These are phyloP conservation scores for Spathaspora passalidarum DNA, from an alignment of 805 yeast species.

Conservation along the genomic window DNA sequence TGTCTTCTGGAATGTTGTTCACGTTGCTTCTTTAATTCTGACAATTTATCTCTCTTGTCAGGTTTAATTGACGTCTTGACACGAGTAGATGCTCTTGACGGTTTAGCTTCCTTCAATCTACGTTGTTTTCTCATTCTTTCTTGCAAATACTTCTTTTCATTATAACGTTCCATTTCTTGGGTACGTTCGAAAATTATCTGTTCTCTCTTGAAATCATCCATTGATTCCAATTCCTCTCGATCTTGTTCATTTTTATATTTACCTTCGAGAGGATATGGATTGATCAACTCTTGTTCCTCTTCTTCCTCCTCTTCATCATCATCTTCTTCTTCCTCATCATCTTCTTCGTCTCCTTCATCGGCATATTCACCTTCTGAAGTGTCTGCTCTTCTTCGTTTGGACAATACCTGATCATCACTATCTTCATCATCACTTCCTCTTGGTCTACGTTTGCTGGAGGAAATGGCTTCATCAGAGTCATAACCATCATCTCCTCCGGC, in stretches of 20 bases:
- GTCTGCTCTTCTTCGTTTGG: conserved; percentile 9
- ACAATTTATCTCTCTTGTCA: conserved; percentile 52
- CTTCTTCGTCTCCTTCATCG: conserved; percentile 22
- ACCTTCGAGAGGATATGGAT: conserved; percentile 93
- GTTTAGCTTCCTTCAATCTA: conserved; percentile 14
- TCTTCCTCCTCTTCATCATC: conserved; percentile 33
- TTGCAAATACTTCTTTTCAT: conserved; percentile 79
- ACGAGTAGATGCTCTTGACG: conserved; percentile 40
- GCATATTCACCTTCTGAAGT: conserved; percentile 6
- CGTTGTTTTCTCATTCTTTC: conserved; percentile 61
- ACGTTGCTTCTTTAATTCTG: conserved; percentile 73
- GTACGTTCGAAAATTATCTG: conserved; percentile 86
- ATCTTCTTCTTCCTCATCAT: conserved; percentile 28
- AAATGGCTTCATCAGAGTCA: conserved; percentile 22
- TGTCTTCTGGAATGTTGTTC: conserved; percentile 54
- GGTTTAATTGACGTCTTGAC: conserved; percentile 27
- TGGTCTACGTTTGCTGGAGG: not conserved
- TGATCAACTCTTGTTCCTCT: conserved; percentile 34
- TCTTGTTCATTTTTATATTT: conserved; percentile 84
- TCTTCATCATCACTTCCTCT: conserved; percentile 21
- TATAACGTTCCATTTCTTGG: conserved; percentile 84
- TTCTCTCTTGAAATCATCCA: conserved; percentile 94
- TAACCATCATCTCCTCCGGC: conserved; percentile 60
- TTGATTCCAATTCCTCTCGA: conserved; percentile 55
- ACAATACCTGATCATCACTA: conserved; percentile 9